phyloP scores from a whole-genome alignment of 1,139 yeast genomes.

The Geotrichum aggregatum region DNA sequence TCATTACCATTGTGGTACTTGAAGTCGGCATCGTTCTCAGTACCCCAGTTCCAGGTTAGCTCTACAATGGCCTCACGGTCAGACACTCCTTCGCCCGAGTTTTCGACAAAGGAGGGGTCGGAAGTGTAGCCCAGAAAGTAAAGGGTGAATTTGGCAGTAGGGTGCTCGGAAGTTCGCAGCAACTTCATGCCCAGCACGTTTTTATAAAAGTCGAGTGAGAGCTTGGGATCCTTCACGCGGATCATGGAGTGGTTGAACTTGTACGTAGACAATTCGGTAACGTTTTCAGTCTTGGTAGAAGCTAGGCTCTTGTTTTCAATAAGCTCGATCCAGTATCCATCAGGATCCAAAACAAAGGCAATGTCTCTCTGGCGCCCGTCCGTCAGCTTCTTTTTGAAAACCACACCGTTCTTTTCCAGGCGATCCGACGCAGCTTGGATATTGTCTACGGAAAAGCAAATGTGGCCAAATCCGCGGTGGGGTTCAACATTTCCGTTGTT shows the following conservation, averaged over 20 bases:
- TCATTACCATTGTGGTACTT: constrained; percentile 84
- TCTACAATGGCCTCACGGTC: constrained; percentile 69
- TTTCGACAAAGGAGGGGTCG: constrained; percentile 36
- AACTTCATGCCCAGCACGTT: constrained; percentile 78
- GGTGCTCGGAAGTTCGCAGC: constrained; percentile 52
- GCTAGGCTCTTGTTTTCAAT: constrained; percentile 55
- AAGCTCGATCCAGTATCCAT: constrained; percentile 94
- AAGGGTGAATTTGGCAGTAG: constrained; percentile 72
- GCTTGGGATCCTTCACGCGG: constrained; percentile 78
- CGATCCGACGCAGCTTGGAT: constrained; percentile 57
- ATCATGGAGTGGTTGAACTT: constrained; percentile 89
- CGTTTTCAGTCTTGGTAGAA: constrained; percentile 25
- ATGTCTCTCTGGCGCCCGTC: constrained; percentile 92
- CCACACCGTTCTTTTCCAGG: constrained; percentile 55
- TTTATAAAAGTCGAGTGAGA: constrained; percentile 70
- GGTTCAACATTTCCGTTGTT: constrained; percentile 84
- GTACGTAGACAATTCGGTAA: constrained; percentile 43
- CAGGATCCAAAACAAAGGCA: constrained; percentile 93
- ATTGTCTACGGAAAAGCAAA: constrained; percentile 82
- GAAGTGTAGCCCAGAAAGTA: constrained; percentile 72
- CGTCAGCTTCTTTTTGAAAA: constrained; percentile 71
- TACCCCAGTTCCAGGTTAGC: constrained; percentile 92
- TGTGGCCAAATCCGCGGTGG: constrained; percentile 89
- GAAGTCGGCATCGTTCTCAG: constrained; percentile 72
- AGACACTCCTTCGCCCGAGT: constrained; percentile 31